A percentile compares a stretch with the other conserved stretches of the same genome.
These are phyloP conservation scores for Penicillium cosmopolitanum DNA, from an alignment of 495 filamentous ascomycete species.

Conservation along the genomic window DNA sequence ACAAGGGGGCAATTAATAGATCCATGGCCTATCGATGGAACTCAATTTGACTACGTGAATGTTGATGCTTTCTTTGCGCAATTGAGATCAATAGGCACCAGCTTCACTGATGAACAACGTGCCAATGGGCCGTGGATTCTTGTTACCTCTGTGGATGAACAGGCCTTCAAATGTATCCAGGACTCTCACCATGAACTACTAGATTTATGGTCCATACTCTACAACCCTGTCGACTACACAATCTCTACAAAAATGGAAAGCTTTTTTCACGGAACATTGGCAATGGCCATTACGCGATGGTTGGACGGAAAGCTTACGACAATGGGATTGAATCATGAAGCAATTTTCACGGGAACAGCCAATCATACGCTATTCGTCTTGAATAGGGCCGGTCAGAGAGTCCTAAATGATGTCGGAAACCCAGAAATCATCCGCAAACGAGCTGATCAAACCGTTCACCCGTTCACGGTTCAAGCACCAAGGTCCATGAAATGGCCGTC, in stretches of 20 bases:
- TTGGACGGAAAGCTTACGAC: background rate
- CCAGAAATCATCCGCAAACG: background rate
- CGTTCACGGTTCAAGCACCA: background rate
- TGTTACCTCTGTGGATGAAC: background rate
- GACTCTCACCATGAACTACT: background rate
- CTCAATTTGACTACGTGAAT: too few relatives aligned
- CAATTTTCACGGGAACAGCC: background rate
- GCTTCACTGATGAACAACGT: background rate
- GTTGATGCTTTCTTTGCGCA: too few relatives aligned
- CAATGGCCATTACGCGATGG: conserved; percentile 2
- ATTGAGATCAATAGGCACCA: background rate
- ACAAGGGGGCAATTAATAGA: too few relatives aligned
- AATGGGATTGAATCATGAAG: background rate
- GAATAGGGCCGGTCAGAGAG: background rate
- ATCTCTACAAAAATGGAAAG: background rate
- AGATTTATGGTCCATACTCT: background rate
- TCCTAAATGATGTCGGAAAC: background rate
- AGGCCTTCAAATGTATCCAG: background rate
- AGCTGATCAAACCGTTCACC: background rate
- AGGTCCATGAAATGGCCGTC: background rate
- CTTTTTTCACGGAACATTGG: background rate
- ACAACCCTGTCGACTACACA: background rate
- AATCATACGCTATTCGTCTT: background rate
- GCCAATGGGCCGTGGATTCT: conserved; percentile 4
- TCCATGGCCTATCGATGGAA: too few relatives aligned